Evolutionary conservation across 441 rosid genomes (phyloP), one percentile per base, ranked within the genome.

Genomic region (Bruguiera hainesii): DNA sequence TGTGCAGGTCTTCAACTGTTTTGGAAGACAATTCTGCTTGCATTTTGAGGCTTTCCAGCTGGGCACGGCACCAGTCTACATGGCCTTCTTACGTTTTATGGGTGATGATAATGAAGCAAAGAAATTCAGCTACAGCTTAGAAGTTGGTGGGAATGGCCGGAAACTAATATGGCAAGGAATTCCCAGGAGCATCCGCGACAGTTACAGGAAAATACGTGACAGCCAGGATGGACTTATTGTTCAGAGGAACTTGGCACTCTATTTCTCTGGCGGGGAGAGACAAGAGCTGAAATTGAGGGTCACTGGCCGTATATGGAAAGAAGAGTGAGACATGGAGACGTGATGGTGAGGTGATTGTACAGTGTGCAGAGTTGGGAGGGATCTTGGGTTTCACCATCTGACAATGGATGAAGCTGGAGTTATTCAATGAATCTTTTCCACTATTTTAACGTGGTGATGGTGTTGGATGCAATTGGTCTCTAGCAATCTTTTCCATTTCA

Each of bases 11-110:
- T 88, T 88, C 75, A 83, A 87, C 68, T 88, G 91, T 81, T 88
- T 84, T 63, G 94, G 94, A 59, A 85, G 82, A 70, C 84, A 83
- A 59, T 88, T 88, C 74, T 88, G 94, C 77, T 74, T 88, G 69
- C 94, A 88, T 68, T 88, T 88, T 29, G 94, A 88, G 78, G 91
- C 94, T 6, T 88, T 88, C 73, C 91, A 86, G 82, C 79, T 81
- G 30, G 90, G 93, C n/a, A 71, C 79, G 78, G 84, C 90, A 46
- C 93, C 93, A 0, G 90, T 88, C 18, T 88, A 88, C 65, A 84
- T 88, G 71, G 93, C 93, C 58, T 88, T 88, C 78, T 66, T 88
- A 65, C 84, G 94, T 63, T 88, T 88, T 66, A 86, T 88, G 94
- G 94, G 94, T n/a, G 91, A 88, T 9, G 91, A 88, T 60, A 76